Base-by-base conservation (phyloP, 2,329 filamentous ascomycete species). In the Xylaria sp. region DNA sequence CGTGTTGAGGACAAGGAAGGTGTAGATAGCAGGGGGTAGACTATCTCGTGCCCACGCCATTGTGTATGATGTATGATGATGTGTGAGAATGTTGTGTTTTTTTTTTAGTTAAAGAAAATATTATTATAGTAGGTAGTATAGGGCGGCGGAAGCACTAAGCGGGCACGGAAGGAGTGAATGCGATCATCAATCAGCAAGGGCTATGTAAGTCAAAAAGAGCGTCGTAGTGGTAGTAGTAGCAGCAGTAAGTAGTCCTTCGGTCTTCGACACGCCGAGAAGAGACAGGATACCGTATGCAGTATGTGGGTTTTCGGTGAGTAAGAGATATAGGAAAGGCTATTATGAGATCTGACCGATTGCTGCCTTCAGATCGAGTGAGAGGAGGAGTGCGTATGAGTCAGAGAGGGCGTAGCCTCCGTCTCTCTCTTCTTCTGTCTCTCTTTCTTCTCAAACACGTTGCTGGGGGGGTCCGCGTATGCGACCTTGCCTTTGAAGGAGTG, bases 11-110 rank as follows among this genome's bases (percentile, higher is more conserved):
- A 30, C 62, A 18, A 65, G 52, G 52, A 65, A 65, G 5, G 59
- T 57, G 59, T 59, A 64, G 34, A 65, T 65, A 47, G 63, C 62
- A 5, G 63, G 62, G 1, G 63, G 63, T 5, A 65, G 55, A 57
- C 59, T 62, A 13, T 65, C 63, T 62, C 63, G 59, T 64, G 63
- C 63, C 62, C 62, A 65, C 55, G 62, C 59, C 63, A 65, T 65
- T 44, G 52, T 55, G 16, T 30, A 5, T 30, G 16, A 16, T 16
- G 16, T 16, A 16, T 16, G 16, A 30, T 30, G 23, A 30, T 30
- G 23, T 30, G 5, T 30, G 23, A 30, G 23, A 16, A 16, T 16
- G 16, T 16, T 30, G 23, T 30, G 23, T 30, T 30, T 4, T 18
- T 48, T 49, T 35, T 19, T 35, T 39, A 13, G 18, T 46, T 47